Conservation (phyloP, 352 stramenopile genomes). For the Aphanomyces euteiches region DNA sequence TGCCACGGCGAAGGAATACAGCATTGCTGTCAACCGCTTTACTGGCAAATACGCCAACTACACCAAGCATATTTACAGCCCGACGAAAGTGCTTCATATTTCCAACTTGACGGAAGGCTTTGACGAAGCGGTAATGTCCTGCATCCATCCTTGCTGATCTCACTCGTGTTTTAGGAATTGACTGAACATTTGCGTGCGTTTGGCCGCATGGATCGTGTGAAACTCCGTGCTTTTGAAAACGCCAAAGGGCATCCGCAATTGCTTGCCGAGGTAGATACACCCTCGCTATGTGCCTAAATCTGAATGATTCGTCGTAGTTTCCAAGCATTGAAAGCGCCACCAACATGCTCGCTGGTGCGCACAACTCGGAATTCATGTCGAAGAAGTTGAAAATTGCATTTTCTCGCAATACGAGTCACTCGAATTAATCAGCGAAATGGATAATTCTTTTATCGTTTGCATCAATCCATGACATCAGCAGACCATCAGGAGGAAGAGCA, state of each 20-base stretch:
- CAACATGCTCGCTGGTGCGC: conserved; percentile 48
- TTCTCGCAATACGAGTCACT: conserved; percentile 32
- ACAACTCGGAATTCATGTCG: conserved; percentile 42
- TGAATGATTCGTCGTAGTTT: conserved; percentile 36
- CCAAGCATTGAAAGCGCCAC: conserved; percentile 47
- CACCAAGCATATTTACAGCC: conserved; percentile 64
- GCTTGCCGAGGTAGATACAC: conserved; percentile 40
- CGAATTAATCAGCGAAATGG: neutral
- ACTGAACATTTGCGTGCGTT: conserved; percentile 41
- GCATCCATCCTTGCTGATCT: neutral
- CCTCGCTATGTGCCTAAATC: neutral
- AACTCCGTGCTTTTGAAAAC: conserved; percentile 48
- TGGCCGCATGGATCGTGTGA: conserved; percentile 42
- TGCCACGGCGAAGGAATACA: conserved; percentile 45
- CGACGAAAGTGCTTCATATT: conserved; percentile 57
- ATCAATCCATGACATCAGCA: neutral
- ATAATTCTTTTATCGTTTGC: neutral
- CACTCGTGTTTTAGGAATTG: conserved; percentile 34
- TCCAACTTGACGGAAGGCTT: conserved; percentile 62
- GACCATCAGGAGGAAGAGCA: neutral
- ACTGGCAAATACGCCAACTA: conserved; percentile 55
- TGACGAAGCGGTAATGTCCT: conserved; percentile 38
- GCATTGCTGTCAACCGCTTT: conserved; percentile 50
- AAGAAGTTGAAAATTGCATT: conserved; percentile 58
- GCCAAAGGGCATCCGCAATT: conserved; percentile 48